These are phyloP conservation scores for Calophaca sinica DNA, from an alignment of 306 rosid genomes.

Conservation along the genomic window DNA sequence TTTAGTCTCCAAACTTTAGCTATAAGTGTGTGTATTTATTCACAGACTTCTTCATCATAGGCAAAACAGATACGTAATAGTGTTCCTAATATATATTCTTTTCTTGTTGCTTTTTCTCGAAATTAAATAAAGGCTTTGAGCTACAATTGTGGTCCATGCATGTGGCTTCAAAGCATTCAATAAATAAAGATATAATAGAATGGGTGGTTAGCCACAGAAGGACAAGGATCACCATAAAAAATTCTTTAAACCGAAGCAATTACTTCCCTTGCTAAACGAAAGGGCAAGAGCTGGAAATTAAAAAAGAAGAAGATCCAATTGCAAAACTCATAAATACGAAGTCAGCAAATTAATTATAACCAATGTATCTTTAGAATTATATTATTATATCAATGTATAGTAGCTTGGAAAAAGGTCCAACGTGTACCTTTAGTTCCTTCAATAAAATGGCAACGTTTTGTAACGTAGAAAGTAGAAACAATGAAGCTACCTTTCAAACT, in stretches of 20 bases:
- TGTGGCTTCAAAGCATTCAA: constrained; percentile 41
- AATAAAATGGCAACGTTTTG: constrained; percentile 37
- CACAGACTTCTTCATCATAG: not conserved
- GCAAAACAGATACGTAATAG: not conserved
- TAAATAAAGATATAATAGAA: not conserved
- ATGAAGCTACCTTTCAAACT: constrained; percentile 6
- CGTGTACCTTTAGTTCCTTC: constrained; percentile 21
- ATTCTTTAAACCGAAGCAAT: constrained; percentile 35
- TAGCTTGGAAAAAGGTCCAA: not conserved
- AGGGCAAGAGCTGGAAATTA: not conserved
- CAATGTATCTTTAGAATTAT: no score
- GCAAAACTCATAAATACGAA: constrained; percentile 13
- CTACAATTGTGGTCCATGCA: constrained; percentile 54
- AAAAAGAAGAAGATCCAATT: not conserved
- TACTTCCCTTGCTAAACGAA: constrained; percentile 8
- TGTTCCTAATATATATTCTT: not conserved
- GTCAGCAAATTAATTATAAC: constrained; percentile 2
- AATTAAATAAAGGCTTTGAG: constrained; percentile 36
- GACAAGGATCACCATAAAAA: constrained; percentile 51
- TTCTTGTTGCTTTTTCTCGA: no score
- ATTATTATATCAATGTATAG: no score
- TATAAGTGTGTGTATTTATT: no score
- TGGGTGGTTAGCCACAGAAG: constrained; percentile 35
- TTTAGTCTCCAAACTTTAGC: no score
- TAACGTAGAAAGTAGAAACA: constrained; percentile 26